Base-by-base conservation (phyloP, 345 rosid genomes). In the Arabidopsis arenosa region DNA sequence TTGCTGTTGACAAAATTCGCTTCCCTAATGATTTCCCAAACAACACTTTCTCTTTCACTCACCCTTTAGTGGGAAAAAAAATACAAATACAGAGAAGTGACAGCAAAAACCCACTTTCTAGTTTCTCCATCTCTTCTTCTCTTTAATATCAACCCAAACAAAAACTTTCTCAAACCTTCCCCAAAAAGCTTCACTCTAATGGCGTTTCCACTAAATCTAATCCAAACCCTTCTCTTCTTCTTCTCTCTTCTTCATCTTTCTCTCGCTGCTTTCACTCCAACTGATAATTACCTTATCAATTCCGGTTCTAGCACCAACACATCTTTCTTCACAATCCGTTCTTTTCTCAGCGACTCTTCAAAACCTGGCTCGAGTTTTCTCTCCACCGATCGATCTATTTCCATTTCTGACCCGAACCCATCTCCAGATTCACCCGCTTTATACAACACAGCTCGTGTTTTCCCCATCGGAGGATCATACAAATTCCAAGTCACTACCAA, bases 241-340 rank as follows among this genome's bases (percentile, higher is more conserved):
- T 70, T 64, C 58, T 68, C 76, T 66, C 59, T 82, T 44, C 8
- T 72, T 15, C 65, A 61, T 2, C 73, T 10, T 28, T 66, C 67
- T 23, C 63, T 86, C 41, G 9, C 82, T 8, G 68, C 86, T 71
- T 95, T 87, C 83, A 57, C 82, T 69, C 99, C 99, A 32, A 0
- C 80, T 3, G 91, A 95, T 79, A 86, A 87, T 77, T 92, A 87
- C 84, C 97, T 95, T 61, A 70, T 95, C 75, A 86, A 83, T 79
- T 90, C 91, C 47, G 99, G 99, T 58, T 75, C 99, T 23, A 54
- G 78, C 44, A 23, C 86, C 64, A 85, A 81, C 80, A 33, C 88
- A 1, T 79, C 97, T 5, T 65, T 84, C 57, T 81, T 80, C 76
- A 51, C 81, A 37, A 79, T 68, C 66, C 90, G 99, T n/a, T 36